Evolutionary conservation across 345 rosid genomes (phyloP), one percentile per base, ranked within the genome.

Genomic region (Lumnitzera racemosa): DNA sequence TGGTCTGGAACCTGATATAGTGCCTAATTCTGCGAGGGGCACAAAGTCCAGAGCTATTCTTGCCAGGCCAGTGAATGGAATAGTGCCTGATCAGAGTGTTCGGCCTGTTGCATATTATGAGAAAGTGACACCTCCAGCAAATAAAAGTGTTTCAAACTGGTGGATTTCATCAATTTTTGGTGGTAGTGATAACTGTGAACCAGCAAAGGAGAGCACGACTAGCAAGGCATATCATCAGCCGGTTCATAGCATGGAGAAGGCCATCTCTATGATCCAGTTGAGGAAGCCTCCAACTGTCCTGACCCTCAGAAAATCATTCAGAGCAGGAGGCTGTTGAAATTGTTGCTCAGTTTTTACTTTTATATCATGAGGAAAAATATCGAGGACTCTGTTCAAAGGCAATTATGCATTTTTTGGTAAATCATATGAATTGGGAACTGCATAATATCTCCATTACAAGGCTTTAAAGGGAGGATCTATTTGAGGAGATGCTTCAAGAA

Each of bases 401-500:
- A 61, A 88, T 95, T 64, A 95, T 90, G 94, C 99, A 90, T 75
- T 95, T 95, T 73, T 78, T 95, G 91, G 99, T 73, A 58, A 85
- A 90, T 64, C 95, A 88, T 76, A 86, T 98, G 1, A 95, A 95
- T 75, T 89, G 99, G 2, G 98, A 95, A 72, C 70, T 95, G 72
- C 99, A 90, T 78, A 95, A 90, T 63, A 80, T 90, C 64, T 88
- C 90, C 76, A 95, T 95, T 63, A 83, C 72, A 76, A 95, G 87
- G 81, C 98, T 95, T 50, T 95, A 90, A 20, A 90, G 99, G 62
- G 99, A 95, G 64, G 90, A 88, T 78, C 79, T 95, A 66, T 95
- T 95, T 62, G 98, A 95, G 75, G 98, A 95, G 82, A 86, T 95
- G 96, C 68, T 95, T 71, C 99, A 90, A 83, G 99, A 95, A 74